Base-by-base conservation (phyloP, 352 stramenopile genomes). In the Pseudoperonospora humuli region DNA sequence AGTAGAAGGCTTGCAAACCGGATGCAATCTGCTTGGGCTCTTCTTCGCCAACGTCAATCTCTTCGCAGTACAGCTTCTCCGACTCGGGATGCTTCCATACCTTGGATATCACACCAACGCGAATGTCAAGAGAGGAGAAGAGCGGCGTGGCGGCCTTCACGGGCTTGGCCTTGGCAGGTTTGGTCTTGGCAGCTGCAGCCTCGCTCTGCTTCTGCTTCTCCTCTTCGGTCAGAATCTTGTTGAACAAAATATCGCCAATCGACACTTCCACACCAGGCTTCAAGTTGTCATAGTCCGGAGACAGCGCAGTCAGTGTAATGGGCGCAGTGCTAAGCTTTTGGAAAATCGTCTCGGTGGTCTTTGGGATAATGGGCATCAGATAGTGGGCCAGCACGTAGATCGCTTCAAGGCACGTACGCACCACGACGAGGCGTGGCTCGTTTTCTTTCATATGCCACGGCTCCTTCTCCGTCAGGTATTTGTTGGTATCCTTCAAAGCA, bases 1-100 rank as follows among this genome's bases (percentile, higher is more conserved):
- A 90, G 70, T 98, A 97, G 73, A 98, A 97, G 34, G 78, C 64
- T 38, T 91, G 73, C 42, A 99, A 66, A 17, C 96, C 97, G 23
- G 91, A 98, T 18, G 82, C 95, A 48, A 99, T 97, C 47, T 84
- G 75, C 49, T 96, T 92, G 17, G 96, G 93, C 46, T 82, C 75
- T 7, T 86, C 79, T 47, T 95, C 94, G 15, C 96, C 97, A 21
- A 99, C 73, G 62, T 99, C 95, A 34, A 99, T 98, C 70, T 99
- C 96, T 69, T 99, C 96, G 56, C 96, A 98, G 63, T 93, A 99
- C 1, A 99, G 77, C 61, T 98, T 98, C 31, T 93, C 82, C 55
- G 75, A 88, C 39, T 92, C 80, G 9, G 79, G 79, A 54, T 93
- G 82, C 39, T 79, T 71, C 82, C 82, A 93, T 7, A 73, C 80